These are phyloP conservation scores for Tubosaeta sp. DNA, from an alignment of 768 basidiomycete genomes.

Conservation along the genomic window DNA sequence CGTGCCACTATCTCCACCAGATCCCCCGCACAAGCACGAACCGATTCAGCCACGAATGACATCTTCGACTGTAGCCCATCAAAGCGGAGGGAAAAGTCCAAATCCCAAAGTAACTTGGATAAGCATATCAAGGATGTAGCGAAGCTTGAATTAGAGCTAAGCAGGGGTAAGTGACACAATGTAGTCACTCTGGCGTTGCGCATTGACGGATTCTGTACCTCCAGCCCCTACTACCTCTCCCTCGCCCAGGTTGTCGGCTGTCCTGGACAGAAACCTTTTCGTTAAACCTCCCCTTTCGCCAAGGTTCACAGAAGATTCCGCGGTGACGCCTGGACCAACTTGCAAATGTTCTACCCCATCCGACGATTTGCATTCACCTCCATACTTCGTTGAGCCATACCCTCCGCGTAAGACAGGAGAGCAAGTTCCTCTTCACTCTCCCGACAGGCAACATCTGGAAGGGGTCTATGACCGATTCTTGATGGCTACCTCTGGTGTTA, in stretches of 20 bases:
- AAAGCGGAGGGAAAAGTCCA: conserved; percentile 62
- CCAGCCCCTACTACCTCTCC: conserved; percentile 35
- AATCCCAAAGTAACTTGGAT: conserved; percentile 61
- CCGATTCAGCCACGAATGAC: conserved; percentile 21
- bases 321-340: conserved; percentile 21
- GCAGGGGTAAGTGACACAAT: conserved; percentile 48
- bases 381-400: conserved; percentile 61
- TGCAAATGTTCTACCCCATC: conserved; percentile 17
- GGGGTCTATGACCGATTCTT: conserved; percentile 79
- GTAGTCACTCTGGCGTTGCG: background rate
- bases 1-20: conserved; percentile 67
- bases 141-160: conserved; percentile 60
- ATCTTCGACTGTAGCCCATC: conserved; percentile 51
- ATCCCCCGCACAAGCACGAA: conserved; percentile 44
- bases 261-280: conserved; percentile 67
- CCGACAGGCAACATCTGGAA: conserved; percentile 59
- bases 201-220: conserved; percentile 4
- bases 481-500: conserved; percentile 78
- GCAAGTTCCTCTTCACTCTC: conserved; percentile 43
- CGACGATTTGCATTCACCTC: conserved; percentile 56
- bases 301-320: conserved; percentile 37
- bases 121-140: conserved; percentile 65
- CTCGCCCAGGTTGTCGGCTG: conserved; percentile 56
- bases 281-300: conserved; percentile 46
- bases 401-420: conserved; percentile 43